Evolutionary conservation across 805 yeast genomes (phyloP).

Genomic region (Isabelozyma heimii): DNA sequence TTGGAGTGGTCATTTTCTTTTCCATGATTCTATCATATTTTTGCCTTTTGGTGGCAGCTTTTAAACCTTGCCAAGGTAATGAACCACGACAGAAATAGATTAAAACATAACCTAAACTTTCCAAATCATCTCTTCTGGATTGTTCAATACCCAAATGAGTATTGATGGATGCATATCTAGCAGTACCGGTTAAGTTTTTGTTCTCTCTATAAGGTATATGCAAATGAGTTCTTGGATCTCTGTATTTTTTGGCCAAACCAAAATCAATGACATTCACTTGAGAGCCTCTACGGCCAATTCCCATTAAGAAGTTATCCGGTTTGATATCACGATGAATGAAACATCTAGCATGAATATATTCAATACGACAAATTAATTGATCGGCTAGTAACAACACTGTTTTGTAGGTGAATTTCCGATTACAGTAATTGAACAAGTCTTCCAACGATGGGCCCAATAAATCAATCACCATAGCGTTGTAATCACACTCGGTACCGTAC

Average conservation of each 20-base stretch:
- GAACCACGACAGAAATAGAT: conserved; percentile 94
- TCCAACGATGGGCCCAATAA: conserved; percentile 93
- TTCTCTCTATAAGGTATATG: conserved; percentile 97
- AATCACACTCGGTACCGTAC: conserved; percentile 94
- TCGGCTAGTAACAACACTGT: conserved; percentile 92
- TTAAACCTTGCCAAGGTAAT: conserved; percentile 97
- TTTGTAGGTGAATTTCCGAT: conserved; percentile 87
- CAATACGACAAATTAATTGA: conserved; percentile 90
- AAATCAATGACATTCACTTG: conserved; percentile 93
- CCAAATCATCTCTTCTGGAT: conserved; percentile 94
- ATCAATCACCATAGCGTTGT: conserved; percentile 95
- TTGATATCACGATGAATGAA: conserved; percentile 83
- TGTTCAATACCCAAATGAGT: conserved; percentile 98
- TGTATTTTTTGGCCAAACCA: conserved; percentile 88
- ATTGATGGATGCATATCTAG: conserved; percentile 91
- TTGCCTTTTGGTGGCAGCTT: conserved; percentile 95
- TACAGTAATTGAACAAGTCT: conserved; percentile 94
- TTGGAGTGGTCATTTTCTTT: conserved; percentile 86
- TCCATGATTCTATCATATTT: conserved; percentile 96
- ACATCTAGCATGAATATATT: conserved; percentile 92
- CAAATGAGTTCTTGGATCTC: conserved; percentile 90
- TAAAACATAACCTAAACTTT: conserved; percentile 89
- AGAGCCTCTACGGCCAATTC: conserved; percentile 90
- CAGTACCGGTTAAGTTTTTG: conserved; percentile 95
- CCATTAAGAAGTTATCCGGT: conserved; percentile 84